phyloP scores from a whole-genome alignment of 345 rosid genomes.

The Eucalyptus caleyi region DNA sequence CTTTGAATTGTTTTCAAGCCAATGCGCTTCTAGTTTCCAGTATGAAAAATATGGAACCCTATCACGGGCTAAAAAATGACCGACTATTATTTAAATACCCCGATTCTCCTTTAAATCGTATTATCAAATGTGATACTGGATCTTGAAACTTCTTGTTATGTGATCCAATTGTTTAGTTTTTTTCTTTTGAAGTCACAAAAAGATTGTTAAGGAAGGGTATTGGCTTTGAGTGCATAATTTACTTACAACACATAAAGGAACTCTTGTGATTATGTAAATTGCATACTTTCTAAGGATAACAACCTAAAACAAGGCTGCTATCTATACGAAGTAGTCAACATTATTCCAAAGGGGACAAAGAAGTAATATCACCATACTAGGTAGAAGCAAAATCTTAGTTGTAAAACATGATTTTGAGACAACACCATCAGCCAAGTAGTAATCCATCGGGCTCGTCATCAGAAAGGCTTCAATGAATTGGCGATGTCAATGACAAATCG shows the following conservation, averaged over 20 bases:
- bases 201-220: neutral
- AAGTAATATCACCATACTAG: neutral
- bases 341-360: neutral
- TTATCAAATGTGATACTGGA: neutral
- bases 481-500: constrained; percentile 13
- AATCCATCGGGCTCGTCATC: neutral
- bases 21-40: too few relatives aligned
- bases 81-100: too few relatives aligned
- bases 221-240: neutral
- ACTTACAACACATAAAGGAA: neutral
- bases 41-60: too few relatives aligned
- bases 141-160: neutral
- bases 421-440: neutral
- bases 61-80: too few relatives aligned
- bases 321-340: neutral
- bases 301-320: neutral
- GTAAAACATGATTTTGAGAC: neutral
- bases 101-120: neutral
- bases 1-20: too few relatives aligned
- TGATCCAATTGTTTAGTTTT: neutral
- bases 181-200: neutral
- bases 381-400: neutral
- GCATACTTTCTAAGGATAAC: neutral
- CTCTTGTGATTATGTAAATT: neutral
- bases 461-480: neutral